Base-by-base conservation (phyloP, 805 yeast genomes). In the Metschnikowia continentalis region DNA sequence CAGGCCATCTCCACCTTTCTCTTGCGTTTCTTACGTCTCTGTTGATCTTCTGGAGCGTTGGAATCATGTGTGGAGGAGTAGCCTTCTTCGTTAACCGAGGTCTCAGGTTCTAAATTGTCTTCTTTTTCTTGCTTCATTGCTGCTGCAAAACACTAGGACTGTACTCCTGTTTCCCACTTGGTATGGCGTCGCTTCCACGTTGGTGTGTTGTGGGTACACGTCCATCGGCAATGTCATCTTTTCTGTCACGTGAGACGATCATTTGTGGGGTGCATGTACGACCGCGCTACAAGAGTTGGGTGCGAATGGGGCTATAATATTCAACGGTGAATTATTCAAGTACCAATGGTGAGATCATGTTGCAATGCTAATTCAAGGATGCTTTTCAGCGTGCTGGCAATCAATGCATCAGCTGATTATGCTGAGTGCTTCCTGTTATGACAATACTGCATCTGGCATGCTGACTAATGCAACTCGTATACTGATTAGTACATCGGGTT, bases 1-100 rank as follows among this genome's bases (percentile, higher is more conserved):
- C 98, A 91, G 0, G 98, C 96, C 46, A 77, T 71, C 19, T 73
- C 79, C 13, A 79, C 81, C 61, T 83, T 81, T 61, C 78, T 70
- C 66, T 76, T 79, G 48, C 79, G 46, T n/a, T 42, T 42, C 38
- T 42, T 42, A 20, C 32, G 38, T 30, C 32, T 42, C 19, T 42
- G 46, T 22, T 42, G 46, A 14, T 33, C 46, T 7, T 42, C 46
- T 6, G 37, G 7, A 33, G 46, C n/a, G 15, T 20, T 42, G 20
- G 38, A 11, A 2, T 15, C 46, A 7, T 33, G 46, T 15, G 46
- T n/a, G 5, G 38, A 33, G 5, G 20, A 20, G 13, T 10, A 11
- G 11, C 14, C 13, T 19, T 33, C 46, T 14, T 22, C 46, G 15
- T 22, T 22, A 2, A 8, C n/a, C 13, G 38, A 20, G 3, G 37